Evolutionary conservation across 2,329 filamentous ascomycete species (phyloP).

Genomic region (Penicillium paneum): DNA sequence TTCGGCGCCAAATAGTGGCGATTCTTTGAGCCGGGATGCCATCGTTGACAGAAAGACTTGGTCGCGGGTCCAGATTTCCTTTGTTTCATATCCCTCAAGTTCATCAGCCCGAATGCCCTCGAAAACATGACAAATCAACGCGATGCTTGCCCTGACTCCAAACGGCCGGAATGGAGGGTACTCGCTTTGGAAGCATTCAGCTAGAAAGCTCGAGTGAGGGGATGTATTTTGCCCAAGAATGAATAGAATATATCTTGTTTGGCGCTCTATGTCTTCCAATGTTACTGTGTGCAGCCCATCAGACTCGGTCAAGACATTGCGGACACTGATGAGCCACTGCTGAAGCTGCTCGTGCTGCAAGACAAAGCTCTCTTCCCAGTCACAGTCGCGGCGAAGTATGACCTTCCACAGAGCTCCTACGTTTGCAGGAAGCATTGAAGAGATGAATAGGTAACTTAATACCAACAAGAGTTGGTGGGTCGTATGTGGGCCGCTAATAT

Average conservation of each 20-base stretch:
- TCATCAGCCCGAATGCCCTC: neutral
- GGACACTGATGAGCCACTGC: neutral
- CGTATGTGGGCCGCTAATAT: neutral
- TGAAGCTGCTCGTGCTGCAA: neutral
- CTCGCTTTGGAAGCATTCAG: neutral
- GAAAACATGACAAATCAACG: neutral
- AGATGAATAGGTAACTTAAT: neutral
- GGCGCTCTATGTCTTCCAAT: neutral
- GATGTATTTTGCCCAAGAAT: neutral
- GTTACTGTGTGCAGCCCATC: neutral
- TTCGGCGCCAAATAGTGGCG: neutral
- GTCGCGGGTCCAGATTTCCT: neutral
- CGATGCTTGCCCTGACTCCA: neutral
- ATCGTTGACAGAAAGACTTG: neutral
- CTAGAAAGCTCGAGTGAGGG: neutral
- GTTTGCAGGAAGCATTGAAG: neutral
- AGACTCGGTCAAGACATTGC: neutral
- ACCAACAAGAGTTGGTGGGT: neutral
- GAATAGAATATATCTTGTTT: neutral
- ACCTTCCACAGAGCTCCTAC: neutral
- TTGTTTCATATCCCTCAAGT: neutral
- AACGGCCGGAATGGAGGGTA: neutral
- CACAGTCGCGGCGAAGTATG: neutral
- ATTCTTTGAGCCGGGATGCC: neutral
- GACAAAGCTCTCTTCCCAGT: neutral